Base-by-base conservation (phyloP, 768 basidiomycete genomes). In the Multifurca ochricompacta region DNA sequence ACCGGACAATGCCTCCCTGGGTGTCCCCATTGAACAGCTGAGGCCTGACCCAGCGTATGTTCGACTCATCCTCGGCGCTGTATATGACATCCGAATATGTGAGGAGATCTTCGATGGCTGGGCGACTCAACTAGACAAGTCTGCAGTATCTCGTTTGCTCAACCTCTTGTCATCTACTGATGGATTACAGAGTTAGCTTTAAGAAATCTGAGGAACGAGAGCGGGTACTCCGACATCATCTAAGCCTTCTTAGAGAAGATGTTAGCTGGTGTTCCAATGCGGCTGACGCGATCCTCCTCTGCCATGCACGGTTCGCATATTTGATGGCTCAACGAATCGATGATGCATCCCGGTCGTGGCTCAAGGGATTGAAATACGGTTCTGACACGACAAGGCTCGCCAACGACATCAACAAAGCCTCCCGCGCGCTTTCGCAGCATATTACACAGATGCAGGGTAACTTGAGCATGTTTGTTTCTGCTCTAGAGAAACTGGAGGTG, bases 61-160 rank as follows among this genome's bases (percentile, higher is more conserved):
- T 19, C 50, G 13, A 23, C 13, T 16, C 37, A 46, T 48, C 31
- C 25, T 51, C 27, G 19, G 25, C 19, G 49, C 50, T 32, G 44
- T 42, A 16, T 28, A 46, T 10, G 50, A 56, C 44, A 56, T 56
- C 39, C 55, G 50, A 18, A 34, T 56, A 23, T 47, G 55, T n/a
- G 37, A 34, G 39, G 42, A 51, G 23, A n/a, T 56, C 19, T 56
- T 56, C 18, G 39, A 57, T 30, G n/a, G 45, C 32, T 57, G 56
- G 56, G 11, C 39, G 16, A 13, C 27, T 19, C 44, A 52, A 9
- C 28, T 52, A 13, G 36, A 57, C 44, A 57, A 48, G 56, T 57
- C 6, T 25, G 40, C 37, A 30, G 18, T 19, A 14, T 28, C 30
- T 27, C 37, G n/a, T 36, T 37, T 36, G 11, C 2, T 8, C 4